Percentiles rank a stretch among this genome's conserved stretches.
Conservation (phyloP, 148 eudicot genomes). For the Dianthus caryophyllus region DNA sequence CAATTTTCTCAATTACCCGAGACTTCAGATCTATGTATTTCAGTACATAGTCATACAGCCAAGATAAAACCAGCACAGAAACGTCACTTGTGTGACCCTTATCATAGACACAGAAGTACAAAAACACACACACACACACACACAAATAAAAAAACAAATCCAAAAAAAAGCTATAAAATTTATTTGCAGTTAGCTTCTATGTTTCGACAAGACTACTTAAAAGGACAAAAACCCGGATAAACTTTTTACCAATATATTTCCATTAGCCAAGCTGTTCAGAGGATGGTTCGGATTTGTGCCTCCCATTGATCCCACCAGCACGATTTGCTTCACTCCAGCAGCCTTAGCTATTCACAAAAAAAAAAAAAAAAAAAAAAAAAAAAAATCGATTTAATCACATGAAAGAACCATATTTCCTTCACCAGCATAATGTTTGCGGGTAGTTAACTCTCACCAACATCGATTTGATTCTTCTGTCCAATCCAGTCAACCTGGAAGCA, state of each 20-base stretch:
- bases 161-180: too few species aligned
- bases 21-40: too few species aligned
- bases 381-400: conserved; percentile 12
- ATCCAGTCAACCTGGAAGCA: conserved; percentile 80
- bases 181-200: neutral
- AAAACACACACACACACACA: too few species aligned
- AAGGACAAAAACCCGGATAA: neutral
- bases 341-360: conserved; percentile 71
- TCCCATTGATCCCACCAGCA: conserved; percentile 97
- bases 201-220: neutral
- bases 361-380: too few species aligned
- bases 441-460: conserved; percentile 60
- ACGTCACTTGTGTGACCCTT: too few species aligned
- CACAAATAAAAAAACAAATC: too few species aligned
- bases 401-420: neutral
- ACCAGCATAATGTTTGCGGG: neutral
- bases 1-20: too few species aligned
- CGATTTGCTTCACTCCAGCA: conserved; percentile 96
- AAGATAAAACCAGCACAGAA: too few species aligned
- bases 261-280: conserved; percentile 78
- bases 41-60: too few species aligned
- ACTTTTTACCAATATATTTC: conserved; percentile 75
- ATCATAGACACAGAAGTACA: too few species aligned
- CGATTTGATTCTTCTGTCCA: conserved; percentile 97
- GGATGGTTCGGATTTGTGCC: conserved; percentile 81